These are phyloP conservation scores for Phytophthora foliorum DNA, from an alignment of 352 stramenopile genomes.

Conservation along the genomic window DNA sequence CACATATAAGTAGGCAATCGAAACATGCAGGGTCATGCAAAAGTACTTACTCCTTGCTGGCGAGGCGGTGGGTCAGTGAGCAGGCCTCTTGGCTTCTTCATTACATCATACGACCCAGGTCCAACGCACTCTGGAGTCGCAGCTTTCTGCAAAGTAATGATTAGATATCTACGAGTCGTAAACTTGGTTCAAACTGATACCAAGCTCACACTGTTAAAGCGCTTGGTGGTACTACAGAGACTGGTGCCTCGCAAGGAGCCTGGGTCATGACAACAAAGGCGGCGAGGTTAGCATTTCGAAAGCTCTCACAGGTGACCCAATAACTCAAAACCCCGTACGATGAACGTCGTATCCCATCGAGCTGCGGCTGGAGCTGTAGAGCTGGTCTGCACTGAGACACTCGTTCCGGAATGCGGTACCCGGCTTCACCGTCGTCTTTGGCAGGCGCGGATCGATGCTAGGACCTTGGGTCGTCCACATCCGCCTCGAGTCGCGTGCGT, in stretches of 20 bases:
- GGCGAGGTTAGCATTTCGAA: background rate
- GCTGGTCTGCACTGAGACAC: constrained; percentile 63
- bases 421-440: constrained; percentile 63
- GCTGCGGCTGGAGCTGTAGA: constrained; percentile 72
- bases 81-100: constrained; percentile 30
- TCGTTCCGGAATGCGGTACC: constrained; percentile 77
- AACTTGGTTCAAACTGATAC: background rate
- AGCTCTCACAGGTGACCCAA: background rate
- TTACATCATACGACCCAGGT: constrained; percentile 68
- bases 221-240: constrained; percentile 71
- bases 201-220: constrained; percentile 51
- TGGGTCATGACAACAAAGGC: constrained; percentile 17
- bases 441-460: constrained; percentile 53
- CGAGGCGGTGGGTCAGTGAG: constrained; percentile 33
- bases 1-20: background rate
- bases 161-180: background rate
- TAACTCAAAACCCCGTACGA: constrained; percentile 38
- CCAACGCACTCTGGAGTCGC: constrained; percentile 57
- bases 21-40: background rate
- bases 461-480: constrained; percentile 61
- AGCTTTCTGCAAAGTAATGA: constrained; percentile 44
- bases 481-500: constrained; percentile 54
- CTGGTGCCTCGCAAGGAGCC: constrained; percentile 74
- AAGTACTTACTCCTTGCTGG: constrained; percentile 30
- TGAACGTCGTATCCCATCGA: constrained; percentile 75